Percentiles rank a stretch among this genome's conserved stretches.
Conservation (phyloP, 345 rosid genomes). For the Lagerstroemia speciosa region DNA sequence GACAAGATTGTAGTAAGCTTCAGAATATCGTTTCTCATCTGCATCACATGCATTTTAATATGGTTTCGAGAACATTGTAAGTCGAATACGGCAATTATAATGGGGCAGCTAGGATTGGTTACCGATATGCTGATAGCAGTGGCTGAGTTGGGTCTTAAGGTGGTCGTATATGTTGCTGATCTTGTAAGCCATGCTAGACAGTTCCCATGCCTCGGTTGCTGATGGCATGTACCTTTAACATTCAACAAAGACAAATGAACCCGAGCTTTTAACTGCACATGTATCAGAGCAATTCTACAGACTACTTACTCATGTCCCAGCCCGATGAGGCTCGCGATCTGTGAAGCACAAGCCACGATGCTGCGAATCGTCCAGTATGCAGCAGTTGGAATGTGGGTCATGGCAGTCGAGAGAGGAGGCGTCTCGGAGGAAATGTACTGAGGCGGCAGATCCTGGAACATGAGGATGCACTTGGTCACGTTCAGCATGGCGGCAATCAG, state of each 20-base stretch:
- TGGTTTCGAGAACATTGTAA: no score
- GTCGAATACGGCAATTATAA: no score
- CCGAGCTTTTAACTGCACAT: neutral
- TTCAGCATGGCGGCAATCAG: constrained; percentile 38
- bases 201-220: constrained; percentile 38
- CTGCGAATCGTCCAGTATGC: constrained; percentile 49
- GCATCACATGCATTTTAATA: constrained; percentile 4
- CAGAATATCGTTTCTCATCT: constrained; percentile 34
- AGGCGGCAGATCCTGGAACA: constrained; percentile 36
- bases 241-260: neutral
- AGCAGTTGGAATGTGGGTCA: constrained; percentile 38
- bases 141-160: constrained; percentile 28
- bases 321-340: constrained; percentile 27
- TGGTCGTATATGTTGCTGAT: constrained; percentile 31
- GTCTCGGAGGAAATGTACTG: constrained; percentile 29
- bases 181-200: constrained; percentile 40
- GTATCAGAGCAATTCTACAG: no score
- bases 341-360: constrained; percentile 38
- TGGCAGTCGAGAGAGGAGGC: constrained; percentile 27
- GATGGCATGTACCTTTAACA: constrained; percentile 25
- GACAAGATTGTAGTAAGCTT: constrained; percentile 30
- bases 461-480: constrained; percentile 45
- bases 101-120: constrained; percentile 3
- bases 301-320: constrained; percentile 37
- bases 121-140: constrained; percentile 35